A percentile compares a stretch with the other conserved stretches of the same genome.
Evolutionary conservation across 169 alveolate species (phyloP).

Genomic region (Cytauxzoon felis): DNA sequence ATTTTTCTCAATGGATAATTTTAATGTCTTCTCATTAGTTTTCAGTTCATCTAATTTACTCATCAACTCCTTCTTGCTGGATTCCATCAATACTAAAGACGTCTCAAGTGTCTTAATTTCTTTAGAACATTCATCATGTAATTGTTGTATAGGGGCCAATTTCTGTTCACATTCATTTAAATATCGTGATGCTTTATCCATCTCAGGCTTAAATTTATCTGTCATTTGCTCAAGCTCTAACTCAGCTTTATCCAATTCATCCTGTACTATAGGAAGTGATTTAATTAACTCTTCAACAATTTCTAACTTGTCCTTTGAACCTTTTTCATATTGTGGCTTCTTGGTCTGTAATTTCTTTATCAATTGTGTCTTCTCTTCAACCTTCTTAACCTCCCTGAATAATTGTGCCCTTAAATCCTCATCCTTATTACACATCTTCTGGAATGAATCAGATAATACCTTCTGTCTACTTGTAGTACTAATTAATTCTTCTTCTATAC

Average conservation of each 20-base stretch:
- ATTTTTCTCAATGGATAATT: slow-evolving; percentile 38
- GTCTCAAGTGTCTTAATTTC: slow-evolving; percentile 51
- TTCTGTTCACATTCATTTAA: slow-evolving; percentile 57
- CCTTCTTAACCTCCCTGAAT: slow-evolving; percentile 66
- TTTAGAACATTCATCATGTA: slow-evolving; percentile 51
- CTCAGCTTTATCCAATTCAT: slow-evolving; percentile 67
- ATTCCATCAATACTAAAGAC: slow-evolving; percentile 54
- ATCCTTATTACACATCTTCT: slow-evolving; percentile 63
- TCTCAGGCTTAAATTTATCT: slow-evolving; percentile 59
- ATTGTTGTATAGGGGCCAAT: slow-evolving; percentile 71
- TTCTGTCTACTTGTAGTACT: slow-evolving; percentile 59
- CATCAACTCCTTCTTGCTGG: slow-evolving; percentile 20
- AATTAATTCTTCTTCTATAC: slow-evolving; percentile 68
- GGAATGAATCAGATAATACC: slow-evolving; percentile 66
- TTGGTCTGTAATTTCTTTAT: slow-evolving; percentile 61
- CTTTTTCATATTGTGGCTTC: slow-evolving; percentile 58
- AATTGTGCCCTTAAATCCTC: slow-evolving; percentile 75
- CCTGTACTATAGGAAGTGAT: slow-evolving; percentile 57
- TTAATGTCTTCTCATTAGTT: slow-evolving; percentile 11
- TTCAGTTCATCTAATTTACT: background rate
- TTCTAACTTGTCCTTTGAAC: slow-evolving; percentile 53
- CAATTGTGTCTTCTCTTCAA: slow-evolving; percentile 66
- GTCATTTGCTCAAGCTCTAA: slow-evolving; percentile 58
- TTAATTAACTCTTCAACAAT: slow-evolving; percentile 53
- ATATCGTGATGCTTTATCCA: slow-evolving; percentile 40